Evolutionary conservation across 176 grass and related monocot genomes (phyloP), one percentile per base, ranked within the genome.

Genomic region (Musa troglodytarum): DNA sequence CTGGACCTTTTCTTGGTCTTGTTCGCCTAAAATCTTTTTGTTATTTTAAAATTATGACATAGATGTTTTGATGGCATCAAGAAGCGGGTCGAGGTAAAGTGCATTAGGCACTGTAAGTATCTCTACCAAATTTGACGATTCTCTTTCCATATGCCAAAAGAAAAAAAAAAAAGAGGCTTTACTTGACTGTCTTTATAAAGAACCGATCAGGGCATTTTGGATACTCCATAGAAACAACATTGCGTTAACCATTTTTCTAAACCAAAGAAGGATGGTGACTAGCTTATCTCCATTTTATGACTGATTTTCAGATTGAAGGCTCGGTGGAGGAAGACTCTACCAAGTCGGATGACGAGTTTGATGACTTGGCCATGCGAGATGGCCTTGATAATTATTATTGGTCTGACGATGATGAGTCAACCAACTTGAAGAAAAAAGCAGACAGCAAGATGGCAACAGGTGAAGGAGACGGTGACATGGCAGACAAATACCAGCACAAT

Each of bases 261-360:
- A 9, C 24, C 2, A 43, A 43, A 43, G 4, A 62, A n/a, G 57
- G 57, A 53, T 52, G n/a, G 1, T 22, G 50, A 53, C 2, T 5
- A 72, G 64, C 17, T 43, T 43, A 43, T 43, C 34, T 43, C 34
- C 3, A 4, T 20, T 11, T 21, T 11, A 2, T 64, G 55, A 23
- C 5, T 65, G 26, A 15, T 28, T 25, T 77, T 64, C 85, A 99
- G 90, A 87, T 94, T 57, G 90, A 94, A 70, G 94, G 95, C 13
- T 99, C 95, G 15, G 95, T 99, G 1, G 95, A 99, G 2, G 95
- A 99, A 61, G 56, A 86, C 82, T 99, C 86, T 2, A 87, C 88
- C 68, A 99, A 91, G 56, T 91, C 90, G 0, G 95, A 99, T 3
- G 95, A 99, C 76, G 90, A 99, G 50, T 94, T 87, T 3, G 90